Conservation (phyloP, 768 basidiomycete species). For the Pilatotrama ljubarskyi region DNA sequence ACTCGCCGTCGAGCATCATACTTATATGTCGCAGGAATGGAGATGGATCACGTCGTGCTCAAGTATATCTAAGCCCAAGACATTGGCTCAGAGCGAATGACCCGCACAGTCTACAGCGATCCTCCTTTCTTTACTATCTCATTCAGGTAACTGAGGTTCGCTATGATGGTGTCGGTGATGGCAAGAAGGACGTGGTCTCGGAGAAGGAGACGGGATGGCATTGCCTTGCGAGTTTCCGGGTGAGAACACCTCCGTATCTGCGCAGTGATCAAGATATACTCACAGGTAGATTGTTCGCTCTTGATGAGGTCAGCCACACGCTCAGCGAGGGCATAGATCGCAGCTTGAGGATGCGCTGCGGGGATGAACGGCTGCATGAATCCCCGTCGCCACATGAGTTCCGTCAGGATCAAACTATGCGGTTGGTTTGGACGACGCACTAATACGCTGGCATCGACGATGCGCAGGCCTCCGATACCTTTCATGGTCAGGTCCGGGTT, state of each 20-base stretch:
- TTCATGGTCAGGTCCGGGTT: constrained; percentile 43
- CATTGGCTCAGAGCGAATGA: too few relatives aligned
- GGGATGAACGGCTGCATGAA: constrained; percentile 22
- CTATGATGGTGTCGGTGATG: too few relatives aligned
- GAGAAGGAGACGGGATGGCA: too few relatives aligned
- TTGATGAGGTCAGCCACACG: constrained; percentile 29
- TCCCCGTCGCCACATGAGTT: not conserved
- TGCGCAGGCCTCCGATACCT: constrained; percentile 43
- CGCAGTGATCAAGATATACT: not conserved
- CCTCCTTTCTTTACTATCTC: too few relatives aligned
- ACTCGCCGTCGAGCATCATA: not conserved
- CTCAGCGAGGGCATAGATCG: constrained; percentile 28
- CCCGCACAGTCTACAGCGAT: too few relatives aligned
- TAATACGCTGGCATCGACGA: constrained; percentile 25
- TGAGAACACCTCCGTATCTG: too few relatives aligned
- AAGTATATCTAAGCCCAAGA: too few relatives aligned
- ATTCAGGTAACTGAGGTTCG: too few relatives aligned
- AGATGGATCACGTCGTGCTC: too few relatives aligned
- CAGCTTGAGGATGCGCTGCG: constrained; percentile 22
- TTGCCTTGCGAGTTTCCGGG: too few relatives aligned
- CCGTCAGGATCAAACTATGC: not conserved
- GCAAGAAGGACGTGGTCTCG: too few relatives aligned
- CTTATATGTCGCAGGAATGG: too few relatives aligned
- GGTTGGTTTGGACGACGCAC: constrained; percentile 1
- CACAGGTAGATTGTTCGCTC: not conserved